These are phyloP conservation scores for Xerophyta viscosa DNA, from an alignment of 106 monocot species.

Conservation along the genomic window DNA sequence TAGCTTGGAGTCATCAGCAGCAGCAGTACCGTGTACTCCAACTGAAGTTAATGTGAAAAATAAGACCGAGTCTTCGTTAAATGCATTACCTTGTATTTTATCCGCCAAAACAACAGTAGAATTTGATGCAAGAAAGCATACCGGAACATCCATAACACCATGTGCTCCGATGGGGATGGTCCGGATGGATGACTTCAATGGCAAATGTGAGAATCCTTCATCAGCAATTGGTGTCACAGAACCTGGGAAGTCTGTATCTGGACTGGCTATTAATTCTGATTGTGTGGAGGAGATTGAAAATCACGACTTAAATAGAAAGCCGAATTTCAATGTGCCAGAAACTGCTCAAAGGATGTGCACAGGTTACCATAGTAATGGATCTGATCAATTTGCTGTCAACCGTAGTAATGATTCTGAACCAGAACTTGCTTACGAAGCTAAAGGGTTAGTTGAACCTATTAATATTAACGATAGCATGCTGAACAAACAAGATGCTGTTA, in stretches of 20 bases:
- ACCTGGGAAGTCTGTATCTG: slow-evolving; percentile 22
- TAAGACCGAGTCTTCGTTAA: too few species aligned
- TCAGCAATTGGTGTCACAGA: slow-evolving; percentile 18
- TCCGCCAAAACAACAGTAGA: slow-evolving; percentile 14
- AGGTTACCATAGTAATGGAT: slow-evolving; percentile 7
- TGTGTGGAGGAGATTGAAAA: slow-evolving; percentile 2
- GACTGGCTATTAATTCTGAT: background rate
- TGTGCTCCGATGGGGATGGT: slow-evolving; percentile 11
- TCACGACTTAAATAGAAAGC: slow-evolving; percentile 1
- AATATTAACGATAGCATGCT: background rate
- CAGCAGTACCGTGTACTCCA: background rate
- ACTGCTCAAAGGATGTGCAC: slow-evolving; percentile 1
- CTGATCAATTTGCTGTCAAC: too few species aligned
- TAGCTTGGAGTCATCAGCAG: background rate
- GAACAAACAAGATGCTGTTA: background rate
- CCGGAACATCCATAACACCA: slow-evolving; percentile 7
- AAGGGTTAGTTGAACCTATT: slow-evolving; percentile 10
- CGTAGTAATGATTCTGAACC: too few species aligned
- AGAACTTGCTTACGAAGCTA: slow-evolving; percentile 12
- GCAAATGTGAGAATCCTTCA: background rate
- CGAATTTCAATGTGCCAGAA: slow-evolving; percentile 4
- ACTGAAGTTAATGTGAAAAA: too few species aligned
- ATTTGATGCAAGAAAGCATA: slow-evolving; percentile 6
- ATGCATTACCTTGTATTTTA: too few species aligned
- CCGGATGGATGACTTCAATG: slow-evolving; percentile 8